Base-by-base conservation (phyloP, 345 rosid genomes). In the Arabis hirsuta region DNA sequence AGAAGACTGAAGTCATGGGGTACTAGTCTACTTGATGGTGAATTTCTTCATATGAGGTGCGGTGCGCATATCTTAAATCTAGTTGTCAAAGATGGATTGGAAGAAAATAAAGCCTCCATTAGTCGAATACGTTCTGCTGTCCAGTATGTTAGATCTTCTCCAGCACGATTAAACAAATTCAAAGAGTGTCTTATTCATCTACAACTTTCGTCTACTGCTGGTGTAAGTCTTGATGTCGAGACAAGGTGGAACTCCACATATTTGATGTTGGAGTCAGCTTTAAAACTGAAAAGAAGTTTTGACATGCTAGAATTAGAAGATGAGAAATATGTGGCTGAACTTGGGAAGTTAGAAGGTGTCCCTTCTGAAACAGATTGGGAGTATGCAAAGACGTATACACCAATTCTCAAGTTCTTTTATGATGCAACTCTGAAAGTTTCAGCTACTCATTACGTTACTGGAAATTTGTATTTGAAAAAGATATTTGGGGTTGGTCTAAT, bases 21-120 rank as follows among this genome's bases (percentile, higher is more conserved):
- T 4, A 67, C 41, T 50, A 39, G 24, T 66, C 2, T 66, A 2
- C 57, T 50, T 8, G 51, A 51, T 22, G 60, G 71, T 26, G 71
- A 67, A 41, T 20, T n/a, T 39, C 24, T 66, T 22, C 62, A 53
- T 38, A 66, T 67, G 51, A 67, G 52, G 14, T 67, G 60, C 16
- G 62, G 62, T 41, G 62, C 48, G 0, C 52, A 41, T 10, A 54
- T 67, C 34, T 11, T 67, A 9, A 54, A 38, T 8, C 12, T 67
- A 51, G 61, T 67, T 39, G 41, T 67, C 8, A 65, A 50, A 52
- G 60, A 66, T 39, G 39, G 39, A 14, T 52, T 66, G 3, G n/a
- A 52, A 7, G 39, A 52, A 38, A 51, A 32, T 7, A 39, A 51
- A 34, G n/a, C 32, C 1, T 20, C 6, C 8, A 65, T 50, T 16